phyloP scores from a whole-genome alignment of 148 eudicot species.

The Chenopodium formosanum region DNA sequence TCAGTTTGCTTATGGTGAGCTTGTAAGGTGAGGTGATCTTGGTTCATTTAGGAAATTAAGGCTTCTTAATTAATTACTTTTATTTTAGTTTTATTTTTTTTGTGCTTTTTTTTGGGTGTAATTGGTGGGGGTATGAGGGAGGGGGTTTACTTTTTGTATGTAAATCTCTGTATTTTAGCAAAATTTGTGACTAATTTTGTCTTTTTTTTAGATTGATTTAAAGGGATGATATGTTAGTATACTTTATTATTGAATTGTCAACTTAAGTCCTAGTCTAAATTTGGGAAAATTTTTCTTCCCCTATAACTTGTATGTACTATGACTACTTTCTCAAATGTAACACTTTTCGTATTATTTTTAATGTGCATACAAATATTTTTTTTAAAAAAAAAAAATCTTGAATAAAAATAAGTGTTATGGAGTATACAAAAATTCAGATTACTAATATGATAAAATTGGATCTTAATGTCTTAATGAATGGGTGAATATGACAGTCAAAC shows the following conservation, averaged over 20 bases:
- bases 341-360: no score
- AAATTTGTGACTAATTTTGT: slow-evolving; percentile 4
- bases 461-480: no score
- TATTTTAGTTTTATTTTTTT: not conserved
- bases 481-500: no score
- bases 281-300: not conserved
- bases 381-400: no score
- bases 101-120: slow-evolving; percentile 1
- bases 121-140: not conserved
- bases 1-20: slow-evolving; percentile 38
- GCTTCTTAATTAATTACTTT: not conserved
- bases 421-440: no score
- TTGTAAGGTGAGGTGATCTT: slow-evolving; percentile 19
- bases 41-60: not conserved
- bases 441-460: no score
- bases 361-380: no score
- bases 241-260: not conserved
- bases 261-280: not conserved
- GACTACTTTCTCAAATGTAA: no score
- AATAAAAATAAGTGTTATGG: no score
- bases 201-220: not conserved
- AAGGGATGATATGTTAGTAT: slow-evolving; percentile 1
- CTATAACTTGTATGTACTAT: not conserved
- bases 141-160: slow-evolving; percentile 5
- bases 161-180: not conserved